phyloP scores from a whole-genome alignment of 768 basidiomycete species.

The Boletus rubescentipes region DNA sequence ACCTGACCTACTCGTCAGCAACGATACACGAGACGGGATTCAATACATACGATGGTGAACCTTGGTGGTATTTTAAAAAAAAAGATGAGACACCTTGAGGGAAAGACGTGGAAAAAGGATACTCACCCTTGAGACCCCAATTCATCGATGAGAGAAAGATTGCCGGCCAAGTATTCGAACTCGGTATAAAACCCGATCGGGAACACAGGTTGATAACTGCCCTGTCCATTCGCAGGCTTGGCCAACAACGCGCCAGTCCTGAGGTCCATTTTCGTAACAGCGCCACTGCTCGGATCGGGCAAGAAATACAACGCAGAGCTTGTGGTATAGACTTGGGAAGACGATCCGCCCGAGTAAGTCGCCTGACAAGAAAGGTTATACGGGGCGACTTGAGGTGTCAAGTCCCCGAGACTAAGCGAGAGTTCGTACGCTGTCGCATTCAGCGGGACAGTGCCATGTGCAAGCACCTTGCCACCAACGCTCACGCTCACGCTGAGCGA shows the following conservation, averaged over 20 bases:
- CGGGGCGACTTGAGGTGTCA: conserved; percentile 40
- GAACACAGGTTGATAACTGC: conserved; percentile 48
- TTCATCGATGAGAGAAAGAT: conserved; percentile 29
- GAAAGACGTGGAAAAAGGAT: background rate
- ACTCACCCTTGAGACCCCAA: conserved; percentile 31
- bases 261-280: conserved; percentile 60
- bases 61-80: background rate
- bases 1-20: conserved; percentile 38
- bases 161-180: conserved; percentile 29
- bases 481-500: conserved; percentile 44
- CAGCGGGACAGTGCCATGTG: conserved; percentile 47
- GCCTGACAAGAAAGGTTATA: conserved; percentile 33
- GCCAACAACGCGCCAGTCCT: conserved; percentile 56
- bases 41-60: conserved; percentile 31
- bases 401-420: conserved; percentile 43
- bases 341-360: conserved; percentile 28
- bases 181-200: conserved; percentile 47
- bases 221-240: conserved; percentile 47
- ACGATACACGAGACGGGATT: background rate
- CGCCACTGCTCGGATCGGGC: conserved; percentile 45
- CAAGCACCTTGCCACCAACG: conserved; percentile 41
- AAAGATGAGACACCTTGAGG: background rate
- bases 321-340: conserved; percentile 44
- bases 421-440: conserved; percentile 51
- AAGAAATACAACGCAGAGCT: conserved; percentile 47